Conservation (phyloP, 805 yeast species). For the Metschnikowia chrysomelidarum region DNA sequence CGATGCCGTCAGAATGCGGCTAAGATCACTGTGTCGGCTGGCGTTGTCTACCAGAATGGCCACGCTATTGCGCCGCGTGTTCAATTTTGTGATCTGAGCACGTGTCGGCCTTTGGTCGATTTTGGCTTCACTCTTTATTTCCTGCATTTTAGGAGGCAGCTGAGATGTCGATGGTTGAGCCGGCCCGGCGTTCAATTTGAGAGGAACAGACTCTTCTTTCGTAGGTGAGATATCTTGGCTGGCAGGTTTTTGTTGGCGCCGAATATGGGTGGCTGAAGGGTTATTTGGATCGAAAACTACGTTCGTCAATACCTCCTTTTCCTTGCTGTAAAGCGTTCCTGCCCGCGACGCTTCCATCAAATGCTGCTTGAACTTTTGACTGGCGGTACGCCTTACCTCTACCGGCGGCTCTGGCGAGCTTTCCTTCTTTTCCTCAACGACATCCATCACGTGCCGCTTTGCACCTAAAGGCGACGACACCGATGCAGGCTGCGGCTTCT, state of each 20-base stretch:
- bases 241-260: conserved; percentile 10
- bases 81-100: conserved; percentile 17
- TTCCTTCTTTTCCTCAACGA: conserved; percentile 17
- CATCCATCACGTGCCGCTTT: conserved; percentile 9
- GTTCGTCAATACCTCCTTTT: conserved; percentile 32
- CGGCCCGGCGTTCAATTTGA: not conserved
- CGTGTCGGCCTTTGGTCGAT: conserved; percentile 12
- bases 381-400: conserved; percentile 25
- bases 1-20: conserved; percentile 5
- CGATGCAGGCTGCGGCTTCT: conserved; percentile 5
- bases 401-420: conserved; percentile 1
- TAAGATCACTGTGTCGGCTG: conserved; percentile 5
- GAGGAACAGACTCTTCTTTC: conserved; percentile 1
- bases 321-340: conserved; percentile 38
- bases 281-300: conserved; percentile 41
- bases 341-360: conserved; percentile 36
- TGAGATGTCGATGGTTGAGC: not conserved
- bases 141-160: not conserved
- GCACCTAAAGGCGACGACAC: conserved; percentile 9
- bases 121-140: not conserved
- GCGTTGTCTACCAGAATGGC: conserved; percentile 14
- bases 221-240: not conserved
- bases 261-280: conserved; percentile 24
- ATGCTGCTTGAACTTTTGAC: conserved; percentile 40
- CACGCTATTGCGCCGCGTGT: conserved; percentile 29